Base-by-base conservation (phyloP, 305 asterid species). In the Fraxinus paxiana region DNA sequence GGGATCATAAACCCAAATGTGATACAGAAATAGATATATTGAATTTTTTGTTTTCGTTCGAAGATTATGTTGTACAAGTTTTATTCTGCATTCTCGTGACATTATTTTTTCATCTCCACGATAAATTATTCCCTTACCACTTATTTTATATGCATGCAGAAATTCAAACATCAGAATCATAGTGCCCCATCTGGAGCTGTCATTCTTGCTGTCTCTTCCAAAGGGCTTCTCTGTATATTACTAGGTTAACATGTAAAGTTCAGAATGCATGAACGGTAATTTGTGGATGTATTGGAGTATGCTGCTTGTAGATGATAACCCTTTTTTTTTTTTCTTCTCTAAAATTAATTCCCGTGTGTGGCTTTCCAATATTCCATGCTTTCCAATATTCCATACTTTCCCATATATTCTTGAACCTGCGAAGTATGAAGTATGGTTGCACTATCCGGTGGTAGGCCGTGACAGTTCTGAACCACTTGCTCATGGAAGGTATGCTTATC, bases 121-220 rank as follows among this genome's bases (percentile, higher is more conserved):
- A 56, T 17, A 18, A 20, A 56, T 20, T 3, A 12, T 63, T 10
- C 15, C 28, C 34, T 63, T 24, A 10, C 34, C 4, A 63, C 72
- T 63, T 63, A 63, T 2, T 12, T 65, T 10, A 24, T 65, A 26
- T 24, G 73, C 17, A 24, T 26, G 73, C 79, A 81, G 87, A 81
- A 51, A 73, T 81, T 69, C 77, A 79, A 78, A 48, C 80, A 63
- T 70, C 83, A 30, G 85, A 79, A 69, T 73, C 79, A 1, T 77
- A 80, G 82, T 3, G 17, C 59, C 38, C 17, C 13, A 72, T 73
- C 46, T 13, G 5, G 67, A 5, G 65, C 28, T 69, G 38, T 74
- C 67, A 63, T 2, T 34, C 79, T 78, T 71, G 76, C 76, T 26
- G 20, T 22, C 13, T 37, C 75, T 28, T 76, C 35, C 33, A 67